Percentiles rank a stretch among this genome's conserved stretches.
Conservation (phyloP, 257 asterid species). For the Linaria vulgaris region DNA sequence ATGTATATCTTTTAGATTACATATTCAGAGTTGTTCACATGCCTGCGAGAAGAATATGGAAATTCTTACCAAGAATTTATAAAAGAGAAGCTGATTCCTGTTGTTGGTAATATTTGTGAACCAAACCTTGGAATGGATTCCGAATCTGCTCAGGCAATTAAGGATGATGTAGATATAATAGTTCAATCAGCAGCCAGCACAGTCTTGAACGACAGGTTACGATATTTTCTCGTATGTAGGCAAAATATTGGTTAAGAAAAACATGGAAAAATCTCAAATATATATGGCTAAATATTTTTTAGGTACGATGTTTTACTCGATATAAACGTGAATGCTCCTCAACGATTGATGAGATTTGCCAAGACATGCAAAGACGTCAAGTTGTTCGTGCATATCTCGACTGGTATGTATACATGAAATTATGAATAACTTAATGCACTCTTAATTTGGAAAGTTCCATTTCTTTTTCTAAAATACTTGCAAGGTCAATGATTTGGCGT, state of each 20-base stretch:
- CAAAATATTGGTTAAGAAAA: no score
- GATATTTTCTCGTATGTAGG: background rate
- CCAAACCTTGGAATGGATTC: slow-evolving; percentile 36
- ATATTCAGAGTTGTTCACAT: slow-evolving; percentile 30
- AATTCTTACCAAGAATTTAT: slow-evolving; percentile 26
- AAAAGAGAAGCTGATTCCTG: slow-evolving; percentile 30
- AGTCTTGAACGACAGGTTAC: slow-evolving; percentile 35
- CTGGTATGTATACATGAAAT: background rate
- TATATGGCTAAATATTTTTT: no score
- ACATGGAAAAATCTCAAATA: background rate
- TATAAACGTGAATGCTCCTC: slow-evolving; percentile 23
- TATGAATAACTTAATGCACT: background rate
- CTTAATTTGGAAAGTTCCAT: no score
- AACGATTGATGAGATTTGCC: slow-evolving; percentile 26
- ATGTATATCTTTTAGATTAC: slow-evolving; percentile 5
- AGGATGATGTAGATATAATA: slow-evolving; percentile 31
- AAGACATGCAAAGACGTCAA: slow-evolving; percentile 26
- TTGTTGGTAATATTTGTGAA: slow-evolving; percentile 35
- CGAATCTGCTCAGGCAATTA: slow-evolving; percentile 2
- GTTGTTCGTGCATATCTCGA: slow-evolving; percentile 12
- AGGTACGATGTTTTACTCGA: slow-evolving; percentile 32
- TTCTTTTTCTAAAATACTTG: background rate
- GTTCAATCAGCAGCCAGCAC: slow-evolving; percentile 38
- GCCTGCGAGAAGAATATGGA: slow-evolving; percentile 28
- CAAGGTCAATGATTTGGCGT: background rate